Conservation (phyloP, 495 filamentous ascomycete species). For the Trichocladium antarcticum region DNA sequence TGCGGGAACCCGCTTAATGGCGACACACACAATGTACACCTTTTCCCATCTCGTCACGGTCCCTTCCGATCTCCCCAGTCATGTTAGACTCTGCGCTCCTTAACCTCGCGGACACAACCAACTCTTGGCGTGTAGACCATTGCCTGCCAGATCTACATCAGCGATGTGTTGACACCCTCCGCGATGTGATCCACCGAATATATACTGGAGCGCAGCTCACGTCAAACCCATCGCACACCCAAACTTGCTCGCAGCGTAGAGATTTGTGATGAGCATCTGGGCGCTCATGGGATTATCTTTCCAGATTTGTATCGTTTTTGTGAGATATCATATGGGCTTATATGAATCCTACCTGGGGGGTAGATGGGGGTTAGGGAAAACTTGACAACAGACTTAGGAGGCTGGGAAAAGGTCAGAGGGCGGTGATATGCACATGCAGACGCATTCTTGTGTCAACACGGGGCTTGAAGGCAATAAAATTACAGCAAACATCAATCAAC, state of each 20-base stretch:
- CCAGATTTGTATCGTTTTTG: conserved; percentile 31
- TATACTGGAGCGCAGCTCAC: conserved; percentile 76
- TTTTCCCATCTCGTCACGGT: conserved; percentile 9
- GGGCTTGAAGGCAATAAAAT: neutral
- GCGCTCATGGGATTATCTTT: conserved; percentile 44
- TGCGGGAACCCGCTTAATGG: conserved; percentile 24
- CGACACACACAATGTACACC: conserved; percentile 2
- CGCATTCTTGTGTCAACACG: neutral
- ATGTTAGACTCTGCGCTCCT: neutral
- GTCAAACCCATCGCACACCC: conserved; percentile 63
- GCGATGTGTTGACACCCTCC: conserved; percentile 52
- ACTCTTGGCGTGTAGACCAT: conserved; percentile 31
- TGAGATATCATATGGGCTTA: conserved; percentile 2
- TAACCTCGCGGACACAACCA: conserved; percentile 46
- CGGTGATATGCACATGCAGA: neutral
- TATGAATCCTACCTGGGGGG: too few relatives aligned
- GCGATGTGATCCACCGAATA: conserved; percentile 60
- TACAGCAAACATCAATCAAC: neutral
- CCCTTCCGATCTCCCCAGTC: conserved; percentile 8
- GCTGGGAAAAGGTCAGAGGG: too few relatives aligned
- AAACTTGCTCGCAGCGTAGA: conserved; percentile 58
- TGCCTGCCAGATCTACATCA: conserved; percentile 41
- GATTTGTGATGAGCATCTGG: conserved; percentile 69
- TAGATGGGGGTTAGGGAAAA: too few relatives aligned
- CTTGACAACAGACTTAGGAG: too few relatives aligned